Evolutionary conservation across 257 asterid genomes (phyloP), one percentile per base, ranked within the genome.

Genomic region (Sherardia arvensis): DNA sequence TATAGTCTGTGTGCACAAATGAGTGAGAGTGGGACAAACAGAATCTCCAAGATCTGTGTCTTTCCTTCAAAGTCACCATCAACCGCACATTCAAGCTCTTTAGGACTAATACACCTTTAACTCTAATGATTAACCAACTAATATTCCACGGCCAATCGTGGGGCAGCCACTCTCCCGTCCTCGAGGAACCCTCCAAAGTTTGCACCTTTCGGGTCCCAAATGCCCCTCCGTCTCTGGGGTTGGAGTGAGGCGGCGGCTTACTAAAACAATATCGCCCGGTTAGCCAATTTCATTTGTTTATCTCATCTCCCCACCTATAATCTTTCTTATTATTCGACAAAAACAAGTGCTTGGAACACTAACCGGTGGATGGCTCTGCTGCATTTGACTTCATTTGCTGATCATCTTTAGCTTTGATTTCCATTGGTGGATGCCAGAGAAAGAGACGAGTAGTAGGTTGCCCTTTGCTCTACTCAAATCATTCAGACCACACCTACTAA

Each of bases 121-220:
- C 55, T 49, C 51, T 43, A 43, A 43, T 43, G 7, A 43, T 43
- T 43, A 43, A 43, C 51, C 51, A 43, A 15, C 21, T 15, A 43
- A 43, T 43, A 43, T 43, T 43, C 47, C 47, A 12, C 47, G 47
- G 17, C 47, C 47, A 38, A 38, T 38, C 2, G 77, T 76, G 78
- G 77, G 79, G 40, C 53, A 60, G 66, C 10, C 53, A 55, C 66
- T 49, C 60, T 87, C 93, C 92, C 18, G 57, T 66, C 69, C 63
- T 79, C 73, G 53, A 33, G 93, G 93, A 87, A 62, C 84, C 73
- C 72, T 74, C 70, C 67, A 22, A 60, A 71, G 73, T 8, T 33
- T n/a, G n/a, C n/a, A n/a, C n/a, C n/a, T n/a, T n/a, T n/a, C n/a
- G 47, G 47, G 47, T 38, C 47, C 47, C 12, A 65, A 76, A 64